Percentiles rank a stretch among this genome's conserved stretches.
phyloP scores from a whole-genome alignment of 768 basidiomycete genomes.

The Antrodiella citrinella region DNA sequence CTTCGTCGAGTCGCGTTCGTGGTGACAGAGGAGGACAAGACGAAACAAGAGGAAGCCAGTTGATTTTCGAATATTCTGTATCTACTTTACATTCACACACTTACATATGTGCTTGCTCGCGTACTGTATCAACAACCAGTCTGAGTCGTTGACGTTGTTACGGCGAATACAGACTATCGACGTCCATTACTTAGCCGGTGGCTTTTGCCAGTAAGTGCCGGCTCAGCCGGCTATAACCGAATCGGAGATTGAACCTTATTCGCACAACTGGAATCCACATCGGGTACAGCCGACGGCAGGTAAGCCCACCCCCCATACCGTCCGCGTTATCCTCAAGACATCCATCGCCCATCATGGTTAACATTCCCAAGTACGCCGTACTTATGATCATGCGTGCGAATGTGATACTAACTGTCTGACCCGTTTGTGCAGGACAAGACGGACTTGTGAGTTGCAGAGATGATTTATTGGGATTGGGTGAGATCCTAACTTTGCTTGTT shows the following conservation, averaged over 20 bases:
- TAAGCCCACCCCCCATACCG: slow-evolving; percentile 13
- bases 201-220: too few species aligned
- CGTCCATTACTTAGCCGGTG: too few species aligned
- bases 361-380: slow-evolving; percentile 73
- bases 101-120: too few species aligned
- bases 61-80: not conserved
- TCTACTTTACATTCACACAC: not conserved
- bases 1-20: slow-evolving; percentile 22
- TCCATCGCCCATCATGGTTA: slow-evolving; percentile 64
- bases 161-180: too few species aligned
- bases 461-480: not conserved
- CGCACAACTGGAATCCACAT: slow-evolving; percentile 17
- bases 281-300: slow-evolving; percentile 13
- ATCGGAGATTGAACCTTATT: slow-evolving; percentile 21
- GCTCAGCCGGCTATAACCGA: too few species aligned
- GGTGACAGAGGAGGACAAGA: not conserved
- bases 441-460: slow-evolving; percentile 72
- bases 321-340: slow-evolving; percentile 15
- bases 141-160: too few species aligned
- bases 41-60: not conserved
- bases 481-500: slow-evolving; percentile 13
- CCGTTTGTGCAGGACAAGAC: slow-evolving; percentile 62
- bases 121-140: too few species aligned
- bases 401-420: slow-evolving; percentile 6
- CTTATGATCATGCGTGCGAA: slow-evolving; percentile 11